These are phyloP conservation scores for Ogataea trehaloabstinens DNA, from an alignment of 805 yeast species.

Conservation along the genomic window DNA sequence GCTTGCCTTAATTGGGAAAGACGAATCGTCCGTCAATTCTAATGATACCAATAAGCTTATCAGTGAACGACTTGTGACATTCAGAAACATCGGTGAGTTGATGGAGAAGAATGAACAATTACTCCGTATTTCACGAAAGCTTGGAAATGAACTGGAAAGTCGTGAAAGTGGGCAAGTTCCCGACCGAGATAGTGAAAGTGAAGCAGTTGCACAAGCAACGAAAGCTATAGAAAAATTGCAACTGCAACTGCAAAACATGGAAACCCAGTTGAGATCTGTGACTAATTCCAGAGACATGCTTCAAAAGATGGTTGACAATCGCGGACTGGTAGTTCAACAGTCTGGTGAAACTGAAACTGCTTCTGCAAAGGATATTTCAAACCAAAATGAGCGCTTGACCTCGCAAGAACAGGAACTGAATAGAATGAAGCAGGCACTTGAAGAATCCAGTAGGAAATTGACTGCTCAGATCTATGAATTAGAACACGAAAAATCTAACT, in stretches of 20 bases:
- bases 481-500: conserved; percentile 41
- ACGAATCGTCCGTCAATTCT: conserved; percentile 23
- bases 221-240: conserved; percentile 65
- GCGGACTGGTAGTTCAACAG: neutral
- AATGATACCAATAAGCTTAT: conserved; percentile 63
- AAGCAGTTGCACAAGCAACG: conserved; percentile 44
- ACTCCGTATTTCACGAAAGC: conserved; percentile 61
- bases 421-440: conserved; percentile 38
- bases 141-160: conserved; percentile 69
- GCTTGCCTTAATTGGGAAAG: conserved; percentile 45
- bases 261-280: conserved; percentile 50
- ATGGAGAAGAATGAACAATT: conserved; percentile 75
- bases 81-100: conserved; percentile 63
- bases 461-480: conserved; percentile 43
- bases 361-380: conserved; percentile 9
- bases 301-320: conserved; percentile 29
- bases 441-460: conserved; percentile 45
- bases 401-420: conserved; percentile 38
- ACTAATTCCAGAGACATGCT: conserved; percentile 71
- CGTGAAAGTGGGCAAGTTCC: conserved; percentile 54
- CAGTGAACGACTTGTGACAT: conserved; percentile 69
- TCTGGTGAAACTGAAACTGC: conserved; percentile 22
- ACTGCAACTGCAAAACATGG: conserved; percentile 52
- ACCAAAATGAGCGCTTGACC: conserved; percentile 19
- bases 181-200: conserved; percentile 38